Conservation (phyloP, 1,139 yeast genomes). For the Debaryomyces fabryi region DNA sequence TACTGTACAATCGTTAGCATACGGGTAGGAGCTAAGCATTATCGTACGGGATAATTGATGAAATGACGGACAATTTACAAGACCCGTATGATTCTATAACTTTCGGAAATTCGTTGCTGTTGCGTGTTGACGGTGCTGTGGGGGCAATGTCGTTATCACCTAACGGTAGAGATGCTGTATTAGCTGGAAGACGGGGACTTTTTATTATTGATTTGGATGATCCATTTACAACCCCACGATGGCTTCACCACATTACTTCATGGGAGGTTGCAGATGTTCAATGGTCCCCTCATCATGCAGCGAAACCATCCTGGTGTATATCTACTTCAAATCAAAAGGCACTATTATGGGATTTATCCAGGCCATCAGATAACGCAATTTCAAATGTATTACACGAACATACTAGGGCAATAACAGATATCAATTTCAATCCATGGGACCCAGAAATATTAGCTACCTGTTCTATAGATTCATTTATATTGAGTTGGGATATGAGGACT, state of each 20-base stretch:
- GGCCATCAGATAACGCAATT: slow-evolving; percentile 77
- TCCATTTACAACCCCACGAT: slow-evolving; percentile 92
- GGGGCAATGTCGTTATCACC: slow-evolving; percentile 95
- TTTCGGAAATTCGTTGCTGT: slow-evolving; percentile 76
- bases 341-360: slow-evolving; percentile 84
- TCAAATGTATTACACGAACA: slow-evolving; percentile 88
- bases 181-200: slow-evolving; percentile 88
- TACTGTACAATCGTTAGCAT: neutral
- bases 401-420: slow-evolving; percentile 91
- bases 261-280: slow-evolving; percentile 99
- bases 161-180: slow-evolving; percentile 87
- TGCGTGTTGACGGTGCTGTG: slow-evolving; percentile 89
- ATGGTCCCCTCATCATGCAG: slow-evolving; percentile 87
- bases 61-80: slow-evolving; percentile 10
- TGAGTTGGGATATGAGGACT: slow-evolving; percentile 88
- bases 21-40: neutral
- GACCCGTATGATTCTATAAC: slow-evolving; percentile 50
- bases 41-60: neutral
- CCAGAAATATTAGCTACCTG: slow-evolving; percentile 94
- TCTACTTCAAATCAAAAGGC: slow-evolving; percentile 96
- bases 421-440: slow-evolving; percentile 84
- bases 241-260: slow-evolving; percentile 87
- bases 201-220: slow-evolving; percentile 92
- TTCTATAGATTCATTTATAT: slow-evolving; percentile 84
- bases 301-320: slow-evolving; percentile 87